Percentiles rank a stretch among this genome's conserved stretches.
phyloP scores from a whole-genome alignment of 2,329 filamentous ascomycete genomes.

The Hymenoscyphus fructigenus region DNA sequence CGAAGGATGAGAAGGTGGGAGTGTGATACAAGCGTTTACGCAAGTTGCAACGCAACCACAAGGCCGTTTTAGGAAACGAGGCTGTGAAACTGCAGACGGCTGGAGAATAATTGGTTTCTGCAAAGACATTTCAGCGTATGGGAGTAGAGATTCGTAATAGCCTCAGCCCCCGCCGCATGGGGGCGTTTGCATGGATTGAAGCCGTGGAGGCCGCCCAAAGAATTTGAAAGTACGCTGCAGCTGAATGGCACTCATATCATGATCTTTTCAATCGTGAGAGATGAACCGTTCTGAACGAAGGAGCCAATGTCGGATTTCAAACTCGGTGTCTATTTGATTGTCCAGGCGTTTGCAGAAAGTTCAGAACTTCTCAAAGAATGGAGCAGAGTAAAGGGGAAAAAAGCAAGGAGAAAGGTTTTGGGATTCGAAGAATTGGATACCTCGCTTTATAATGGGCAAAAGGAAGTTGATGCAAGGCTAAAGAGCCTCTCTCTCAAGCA shows the following conservation, averaged over 20 bases:
- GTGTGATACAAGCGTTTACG: conserved; percentile 4
- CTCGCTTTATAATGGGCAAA: conserved; percentile 15
- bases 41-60: not conserved
- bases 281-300: conserved; percentile 8
- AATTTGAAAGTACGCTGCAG: not conserved
- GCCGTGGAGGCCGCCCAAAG: not conserved
- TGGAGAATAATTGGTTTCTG: conserved; percentile 6
- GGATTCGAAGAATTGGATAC: conserved; percentile 20
- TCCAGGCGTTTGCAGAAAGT: conserved; percentile 17
- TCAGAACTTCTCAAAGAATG: conserved; percentile 18
- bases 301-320: conserved; percentile 10
- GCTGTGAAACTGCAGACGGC: not conserved
- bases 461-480: conserved; percentile 13
- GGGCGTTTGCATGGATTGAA: not conserved
- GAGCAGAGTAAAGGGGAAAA: conserved; percentile 9
- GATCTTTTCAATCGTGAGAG: not conserved
- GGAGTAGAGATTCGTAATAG: not conserved
- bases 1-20: not conserved
- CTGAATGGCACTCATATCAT: not conserved
- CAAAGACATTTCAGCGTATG: not conserved
- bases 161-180: conserved; percentile 1
- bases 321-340: conserved; percentile 16
- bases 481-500: conserved; percentile 11
- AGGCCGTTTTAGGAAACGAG: not conserved
- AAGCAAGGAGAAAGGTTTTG: conserved; percentile 20